phyloP scores from a whole-genome alignment of 306 rosid genomes.

The Senna siamea region DNA sequence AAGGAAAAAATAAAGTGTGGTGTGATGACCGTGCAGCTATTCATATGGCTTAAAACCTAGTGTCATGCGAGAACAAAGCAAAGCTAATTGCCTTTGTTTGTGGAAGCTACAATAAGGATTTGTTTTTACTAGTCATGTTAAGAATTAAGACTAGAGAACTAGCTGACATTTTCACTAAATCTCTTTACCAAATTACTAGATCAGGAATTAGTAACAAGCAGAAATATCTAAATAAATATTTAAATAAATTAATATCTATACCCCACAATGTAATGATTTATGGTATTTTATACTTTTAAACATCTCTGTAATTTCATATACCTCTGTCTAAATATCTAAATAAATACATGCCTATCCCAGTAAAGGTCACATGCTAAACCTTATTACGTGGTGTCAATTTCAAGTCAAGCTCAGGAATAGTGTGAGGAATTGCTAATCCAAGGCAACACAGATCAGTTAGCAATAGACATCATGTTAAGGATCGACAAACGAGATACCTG shows the following conservation, averaged over 20 bases:
- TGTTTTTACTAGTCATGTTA: not conserved
- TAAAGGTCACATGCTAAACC: no score
- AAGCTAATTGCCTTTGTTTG: no score
- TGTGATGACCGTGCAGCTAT: not conserved
- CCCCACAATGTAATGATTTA: not conserved
- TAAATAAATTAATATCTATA: no score
- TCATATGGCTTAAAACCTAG: not conserved
- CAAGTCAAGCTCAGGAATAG: not conserved
- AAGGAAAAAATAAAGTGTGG: not conserved
- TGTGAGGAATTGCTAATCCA: not conserved
- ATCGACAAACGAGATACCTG: constrained; percentile 59
- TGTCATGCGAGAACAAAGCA: not conserved
- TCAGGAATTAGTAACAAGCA: not conserved
- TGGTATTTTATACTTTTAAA: not conserved
- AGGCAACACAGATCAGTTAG: constrained; percentile 7
- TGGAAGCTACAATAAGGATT: not conserved
- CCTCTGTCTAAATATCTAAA: not conserved
- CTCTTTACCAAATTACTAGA: not conserved
- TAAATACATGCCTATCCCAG: not conserved
- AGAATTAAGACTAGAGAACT: not conserved
- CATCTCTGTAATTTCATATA: not conserved
- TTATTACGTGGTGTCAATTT: not conserved
- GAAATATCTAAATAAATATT: no score
- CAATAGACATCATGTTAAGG: constrained; percentile 27
- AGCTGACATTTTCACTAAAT: not conserved